Evolutionary conservation across 202 grass and related monocot species (phyloP).

Genomic region (Schoenoplectus tabernaemontani): DNA sequence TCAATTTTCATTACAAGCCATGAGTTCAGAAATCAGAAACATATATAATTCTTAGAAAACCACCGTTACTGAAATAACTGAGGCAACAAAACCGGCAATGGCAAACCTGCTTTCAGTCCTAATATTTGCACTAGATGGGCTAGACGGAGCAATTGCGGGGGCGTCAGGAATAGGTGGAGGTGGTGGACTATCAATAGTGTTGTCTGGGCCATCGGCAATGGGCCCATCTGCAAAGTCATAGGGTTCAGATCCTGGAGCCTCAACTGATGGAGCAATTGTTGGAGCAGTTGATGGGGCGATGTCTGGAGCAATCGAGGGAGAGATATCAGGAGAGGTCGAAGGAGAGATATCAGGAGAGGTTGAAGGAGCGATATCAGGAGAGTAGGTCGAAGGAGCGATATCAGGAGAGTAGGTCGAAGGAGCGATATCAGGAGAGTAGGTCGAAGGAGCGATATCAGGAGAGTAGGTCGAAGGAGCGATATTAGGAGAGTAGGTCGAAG

Average conservation of each 20-base stretch:
- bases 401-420: conserved; percentile 19
- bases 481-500: no score
- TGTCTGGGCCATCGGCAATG: conserved; percentile 16
- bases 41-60: conserved; percentile 17
- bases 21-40: background rate
- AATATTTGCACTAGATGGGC: conserved; percentile 27
- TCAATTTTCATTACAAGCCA: background rate
- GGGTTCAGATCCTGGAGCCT: conserved; percentile 12
- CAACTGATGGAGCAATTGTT: conserved; percentile 8
- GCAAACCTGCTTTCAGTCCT: conserved; percentile 12
- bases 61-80: conserved; percentile 19
- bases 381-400: background rate
- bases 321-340: background rate
- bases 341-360: background rate
- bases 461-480: no score
- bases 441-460: no score
- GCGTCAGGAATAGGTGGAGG: conserved; percentile 23
- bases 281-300: conserved; percentile 19
- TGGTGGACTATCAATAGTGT: conserved; percentile 33
- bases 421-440: background rate
- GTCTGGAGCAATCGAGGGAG: conserved; percentile 13
- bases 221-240: conserved; percentile 24
- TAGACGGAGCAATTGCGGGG: conserved; percentile 30
- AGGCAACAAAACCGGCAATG: conserved; percentile 13
- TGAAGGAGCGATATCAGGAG: background rate